Evolutionary conservation across 2,329 filamentous ascomycete genomes (phyloP).

Genomic region (Colletotrichum incanum): DNA sequence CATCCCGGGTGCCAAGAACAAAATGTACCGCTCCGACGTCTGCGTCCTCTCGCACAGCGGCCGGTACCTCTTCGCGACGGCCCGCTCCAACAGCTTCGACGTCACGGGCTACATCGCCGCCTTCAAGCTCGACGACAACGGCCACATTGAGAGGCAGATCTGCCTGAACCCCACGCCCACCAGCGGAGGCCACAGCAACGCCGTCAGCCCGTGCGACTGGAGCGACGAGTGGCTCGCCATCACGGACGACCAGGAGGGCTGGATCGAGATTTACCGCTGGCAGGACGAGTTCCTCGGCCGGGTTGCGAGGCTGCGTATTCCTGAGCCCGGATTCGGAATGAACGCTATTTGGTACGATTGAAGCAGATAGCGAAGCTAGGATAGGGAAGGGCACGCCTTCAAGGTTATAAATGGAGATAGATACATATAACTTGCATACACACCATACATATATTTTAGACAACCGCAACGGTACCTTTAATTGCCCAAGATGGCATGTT

Average conservation of each 20-base stretch:
- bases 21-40: slow-evolving; percentile 89
- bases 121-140: slow-evolving; percentile 79
- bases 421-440: background rate
- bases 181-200: slow-evolving; percentile 90
- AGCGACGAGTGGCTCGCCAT: slow-evolving; percentile 92
- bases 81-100: slow-evolving; percentile 82
- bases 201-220: slow-evolving; percentile 87
- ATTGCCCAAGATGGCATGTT: too few relatives aligned
- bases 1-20: slow-evolving; percentile 64
- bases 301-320: slow-evolving; percentile 83
- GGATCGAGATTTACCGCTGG: slow-evolving; percentile 91
- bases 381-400: background rate
- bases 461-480: background rate
- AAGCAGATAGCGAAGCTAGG: background rate
- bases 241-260: slow-evolving; percentile 90
- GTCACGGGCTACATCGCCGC: slow-evolving; percentile 88
- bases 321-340: slow-evolving; percentile 94
- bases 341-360: slow-evolving; percentile 94
- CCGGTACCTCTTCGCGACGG: slow-evolving; percentile 86
- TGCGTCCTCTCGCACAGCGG: slow-evolving; percentile 79
- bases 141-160: slow-evolving; percentile 83
- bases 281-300: slow-evolving; percentile 84
- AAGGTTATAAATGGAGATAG: too few relatives aligned
- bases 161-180: slow-evolving; percentile 88
- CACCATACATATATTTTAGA: background rate